Evolutionary conservation across 305 asterid species (phyloP).

Genomic region (Fraxinus angustifolia): DNA sequence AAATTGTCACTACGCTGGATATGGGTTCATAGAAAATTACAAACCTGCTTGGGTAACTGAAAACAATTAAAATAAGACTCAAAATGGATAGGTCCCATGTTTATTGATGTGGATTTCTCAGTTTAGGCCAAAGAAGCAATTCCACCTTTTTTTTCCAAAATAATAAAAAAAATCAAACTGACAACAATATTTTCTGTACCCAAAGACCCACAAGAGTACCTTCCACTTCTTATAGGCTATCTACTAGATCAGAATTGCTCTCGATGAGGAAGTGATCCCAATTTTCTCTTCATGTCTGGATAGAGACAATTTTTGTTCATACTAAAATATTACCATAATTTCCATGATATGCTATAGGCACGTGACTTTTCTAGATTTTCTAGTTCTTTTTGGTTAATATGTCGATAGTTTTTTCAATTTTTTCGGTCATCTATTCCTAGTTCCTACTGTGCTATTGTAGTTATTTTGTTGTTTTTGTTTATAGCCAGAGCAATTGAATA

Average conservation of each 20-base stretch:
- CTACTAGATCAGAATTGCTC: background rate
- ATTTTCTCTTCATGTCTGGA: background rate
- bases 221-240: conserved; percentile 1
- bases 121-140: background rate
- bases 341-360: background rate
- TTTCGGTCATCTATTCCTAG: background rate
- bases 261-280: background rate
- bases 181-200: background rate
- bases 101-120: background rate
- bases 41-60: background rate
- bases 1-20: background rate
- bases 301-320: background rate
- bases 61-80: background rate
- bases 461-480: conserved; percentile 20
- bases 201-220: background rate
- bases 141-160: background rate
- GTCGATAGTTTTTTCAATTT: background rate
- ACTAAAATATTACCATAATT: background rate
- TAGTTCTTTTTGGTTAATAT: background rate
- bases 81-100: background rate
- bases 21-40: background rate
- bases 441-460: background rate
- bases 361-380: background rate
- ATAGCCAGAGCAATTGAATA: conserved; percentile 85
- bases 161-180: background rate